Evolutionary conservation across 148 eudicot genomes (phyloP).

Genomic region (Nyssa sinensis): DNA sequence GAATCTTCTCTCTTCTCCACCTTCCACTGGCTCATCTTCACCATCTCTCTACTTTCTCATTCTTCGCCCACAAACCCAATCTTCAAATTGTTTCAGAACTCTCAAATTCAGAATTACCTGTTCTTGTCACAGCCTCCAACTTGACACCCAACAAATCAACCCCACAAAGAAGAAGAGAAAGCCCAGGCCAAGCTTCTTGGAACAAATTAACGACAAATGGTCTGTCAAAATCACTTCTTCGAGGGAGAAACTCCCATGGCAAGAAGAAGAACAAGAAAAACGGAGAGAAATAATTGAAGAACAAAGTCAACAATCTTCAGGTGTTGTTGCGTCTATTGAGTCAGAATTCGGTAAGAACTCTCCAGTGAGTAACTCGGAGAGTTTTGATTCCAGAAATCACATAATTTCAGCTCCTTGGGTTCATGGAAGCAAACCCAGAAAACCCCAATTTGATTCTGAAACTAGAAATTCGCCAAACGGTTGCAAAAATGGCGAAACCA

Average conservation of each 20-base stretch:
- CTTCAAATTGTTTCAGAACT: constrained; percentile 23
- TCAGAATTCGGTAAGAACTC: constrained; percentile 8
- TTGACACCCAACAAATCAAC: constrained; percentile 23
- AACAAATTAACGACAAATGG: constrained; percentile 85
- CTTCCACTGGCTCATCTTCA: constrained; percentile 15
- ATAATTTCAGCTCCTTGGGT: constrained; percentile 41
- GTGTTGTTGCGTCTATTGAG: constrained; percentile 13
- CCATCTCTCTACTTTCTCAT: constrained; percentile 12
- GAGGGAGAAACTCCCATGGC: constrained; percentile 71
- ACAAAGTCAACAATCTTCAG: constrained; percentile 1
- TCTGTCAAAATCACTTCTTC: constrained; percentile 45
- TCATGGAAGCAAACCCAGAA: constrained; percentile 30
- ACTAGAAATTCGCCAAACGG: constrained; percentile 7
- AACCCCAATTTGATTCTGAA: constrained; percentile 23
- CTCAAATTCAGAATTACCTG: constrained; percentile 34
- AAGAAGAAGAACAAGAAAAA: constrained; percentile 24
- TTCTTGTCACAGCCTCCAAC: constrained; percentile 35
- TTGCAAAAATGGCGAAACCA: neutral
- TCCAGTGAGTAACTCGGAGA: constrained; percentile 22
- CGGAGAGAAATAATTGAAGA: constrained; percentile 11
- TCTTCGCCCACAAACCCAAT: constrained; percentile 22
- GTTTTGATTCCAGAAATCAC: constrained; percentile 15
- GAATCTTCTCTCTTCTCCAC: constrained; percentile 11
- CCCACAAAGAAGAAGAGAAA: constrained; percentile 51
- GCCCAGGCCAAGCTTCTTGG: constrained; percentile 78